A percentile compares a stretch with the other conserved stretches of the same genome.
These are phyloP conservation scores for Botryotinia convoluta DNA, from an alignment of 2,329 filamentous ascomycete genomes.

Conservation along the genomic window DNA sequence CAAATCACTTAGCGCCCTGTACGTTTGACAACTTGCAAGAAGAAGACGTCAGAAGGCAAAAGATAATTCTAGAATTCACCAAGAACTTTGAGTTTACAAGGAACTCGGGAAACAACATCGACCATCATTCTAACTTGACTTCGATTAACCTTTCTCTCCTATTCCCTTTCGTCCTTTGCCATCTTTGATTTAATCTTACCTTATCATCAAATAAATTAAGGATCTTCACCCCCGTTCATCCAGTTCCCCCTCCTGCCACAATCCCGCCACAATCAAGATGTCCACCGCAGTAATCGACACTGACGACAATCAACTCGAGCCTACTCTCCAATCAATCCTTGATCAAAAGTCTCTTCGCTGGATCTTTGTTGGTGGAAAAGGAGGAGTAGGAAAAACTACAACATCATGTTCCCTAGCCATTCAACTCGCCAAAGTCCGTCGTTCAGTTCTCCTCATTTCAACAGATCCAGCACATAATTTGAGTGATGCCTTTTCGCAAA, in stretches of 20 bases:
- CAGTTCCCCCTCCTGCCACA: background rate
- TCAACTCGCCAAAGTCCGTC: slow-evolving; percentile 91
- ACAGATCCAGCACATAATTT: slow-evolving; percentile 98
- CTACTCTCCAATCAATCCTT: slow-evolving; percentile 88
- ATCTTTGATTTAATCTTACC: background rate
- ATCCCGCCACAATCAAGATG: slow-evolving; percentile 26
- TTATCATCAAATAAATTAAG: background rate
- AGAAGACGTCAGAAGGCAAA: slow-evolving; percentile 24
- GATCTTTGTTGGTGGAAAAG: slow-evolving; percentile 99
- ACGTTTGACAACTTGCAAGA: slow-evolving; percentile 14
- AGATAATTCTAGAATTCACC: slow-evolving; percentile 16
- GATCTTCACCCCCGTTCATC: background rate
- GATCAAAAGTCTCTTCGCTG: slow-evolving; percentile 94
- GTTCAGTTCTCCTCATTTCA: slow-evolving; percentile 94
- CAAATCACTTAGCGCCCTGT: slow-evolving; percentile 33
- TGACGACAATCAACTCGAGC: slow-evolving; percentile 80
- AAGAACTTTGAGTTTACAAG: background rate
- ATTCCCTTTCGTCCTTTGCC: no score
- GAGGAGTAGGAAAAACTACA: slow-evolving; percentile 98
- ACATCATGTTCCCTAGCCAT: slow-evolving; percentile 98
- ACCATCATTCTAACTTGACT: background rate
- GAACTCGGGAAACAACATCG: background rate
- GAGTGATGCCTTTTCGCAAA: slow-evolving; percentile 95
- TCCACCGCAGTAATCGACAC: slow-evolving; percentile 48
- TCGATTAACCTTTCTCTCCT: background rate